Percentiles rank a stretch among this genome's conserved stretches.
Conservation (phyloP, 768 basidiomycete genomes). For the Pisolithus orientalis region DNA sequence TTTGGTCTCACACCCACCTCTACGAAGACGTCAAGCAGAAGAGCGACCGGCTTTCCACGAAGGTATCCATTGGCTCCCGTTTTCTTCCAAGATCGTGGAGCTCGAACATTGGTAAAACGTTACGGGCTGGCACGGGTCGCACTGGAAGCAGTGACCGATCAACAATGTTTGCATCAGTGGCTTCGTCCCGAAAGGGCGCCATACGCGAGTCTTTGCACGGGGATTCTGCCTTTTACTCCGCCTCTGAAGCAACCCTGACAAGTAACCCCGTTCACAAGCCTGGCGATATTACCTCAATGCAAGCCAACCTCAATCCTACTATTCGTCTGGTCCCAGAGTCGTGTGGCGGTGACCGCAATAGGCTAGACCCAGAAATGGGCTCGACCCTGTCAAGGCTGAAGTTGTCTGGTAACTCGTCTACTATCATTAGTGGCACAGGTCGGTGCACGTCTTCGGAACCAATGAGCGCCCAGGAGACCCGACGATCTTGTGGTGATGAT, state of each 20-base stretch:
- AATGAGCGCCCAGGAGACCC: conserved; percentile 6
- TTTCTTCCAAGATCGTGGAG: conserved; percentile 24
- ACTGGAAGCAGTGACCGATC: conserved; percentile 9
- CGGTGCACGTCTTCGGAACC: conserved; percentile 7
- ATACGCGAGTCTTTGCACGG: conserved; percentile 4
- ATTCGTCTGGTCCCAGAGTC: conserved; percentile 20
- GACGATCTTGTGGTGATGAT: conserved; percentile 8
- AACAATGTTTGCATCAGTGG: conserved; percentile 4
- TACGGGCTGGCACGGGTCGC: conserved; percentile 16
- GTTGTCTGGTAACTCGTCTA: conserved; percentile 11
- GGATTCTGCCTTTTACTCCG: conserved; percentile 13
- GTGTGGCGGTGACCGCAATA: not conserved
- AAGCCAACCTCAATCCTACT: conserved; percentile 8
- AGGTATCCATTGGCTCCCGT: conserved; percentile 25
- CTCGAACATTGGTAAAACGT: conserved; percentile 12
- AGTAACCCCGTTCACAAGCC: conserved; percentile 3
- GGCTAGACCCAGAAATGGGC: conserved; percentile 1
- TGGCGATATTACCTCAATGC: not conserved
- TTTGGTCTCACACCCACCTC: conserved; percentile 50
- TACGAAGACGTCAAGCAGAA: conserved; percentile 44
- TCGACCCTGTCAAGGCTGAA: conserved; percentile 8
- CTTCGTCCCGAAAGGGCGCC: conserved; percentile 10
- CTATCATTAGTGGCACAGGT: not conserved
- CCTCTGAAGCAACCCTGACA: conserved; percentile 23
- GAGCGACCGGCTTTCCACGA: conserved; percentile 33